Base-by-base conservation (phyloP, 192 early-diverging fungal genomes). In the Podila clonocystis region DNA sequence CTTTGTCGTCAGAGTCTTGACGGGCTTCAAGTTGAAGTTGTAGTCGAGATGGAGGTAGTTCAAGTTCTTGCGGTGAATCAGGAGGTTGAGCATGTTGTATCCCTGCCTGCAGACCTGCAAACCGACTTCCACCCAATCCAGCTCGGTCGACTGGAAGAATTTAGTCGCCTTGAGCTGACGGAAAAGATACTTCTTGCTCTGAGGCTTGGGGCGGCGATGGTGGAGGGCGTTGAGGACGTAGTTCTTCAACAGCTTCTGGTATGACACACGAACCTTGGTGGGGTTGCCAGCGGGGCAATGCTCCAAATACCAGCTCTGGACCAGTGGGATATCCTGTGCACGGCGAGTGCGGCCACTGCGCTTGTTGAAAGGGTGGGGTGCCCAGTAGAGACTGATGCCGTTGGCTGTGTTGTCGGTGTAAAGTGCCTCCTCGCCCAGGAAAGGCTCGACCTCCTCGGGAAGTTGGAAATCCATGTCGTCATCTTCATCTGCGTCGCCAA, bases 41-140 rank as follows among this genome's bases (percentile, higher is more conserved):
- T 97, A 98, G 87, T 99, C 98, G 73, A 99, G 86, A 72, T 99
- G 98, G 68, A 99, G 87, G 79, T 98, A 99, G 86, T 98, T 98
- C 62, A 99, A 85, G 74, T 97, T 97, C 86, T 98, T 98, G 60
- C 98, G 93, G 86, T 99, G 96, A 75, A 99, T 99, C 63, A 99
- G 87, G 24, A 99, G 88, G 75, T 98, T 99, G 24, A 99, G 89
- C 98, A 99, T 99, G 79, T 98, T 99, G 87, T 98, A 97, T 64
- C 98, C 98, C 87, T 99, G 98, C 24, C 97, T 90, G 78, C 94
- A 97, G 34, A 99, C 97, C 86, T 99, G 98, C 55, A 99, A 84
- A 64, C 98, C 98, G 26, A 96, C 98, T 86, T 99, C 98, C 55
- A 99, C 97, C 98, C 98, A 99, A 84, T 99, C 98, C 13, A 99